These are phyloP conservation scores for Handroanthus guayacan DNA, from an alignment of 257 asterid genomes.

Conservation along the genomic window DNA sequence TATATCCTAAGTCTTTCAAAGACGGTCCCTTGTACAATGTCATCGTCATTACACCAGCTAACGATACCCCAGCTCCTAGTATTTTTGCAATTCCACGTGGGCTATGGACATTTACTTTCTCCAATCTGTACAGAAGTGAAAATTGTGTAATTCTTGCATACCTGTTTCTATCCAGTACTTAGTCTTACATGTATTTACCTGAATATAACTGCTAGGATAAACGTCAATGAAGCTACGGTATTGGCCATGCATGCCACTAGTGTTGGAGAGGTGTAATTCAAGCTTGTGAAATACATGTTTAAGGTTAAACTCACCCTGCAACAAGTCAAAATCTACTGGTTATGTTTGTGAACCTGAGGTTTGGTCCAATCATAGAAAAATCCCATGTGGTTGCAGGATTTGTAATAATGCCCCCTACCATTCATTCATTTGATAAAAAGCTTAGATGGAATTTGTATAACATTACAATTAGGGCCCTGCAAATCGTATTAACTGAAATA, in stretches of 20 bases:
- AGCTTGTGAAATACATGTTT: slow-evolving; percentile 74
- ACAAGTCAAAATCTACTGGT: slow-evolving; percentile 8
- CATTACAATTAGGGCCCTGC: too few relatives aligned
- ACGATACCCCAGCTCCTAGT: slow-evolving; percentile 63
- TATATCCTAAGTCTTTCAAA: slow-evolving; percentile 48
- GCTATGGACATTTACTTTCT: slow-evolving; percentile 55
- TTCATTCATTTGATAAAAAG: too few relatives aligned
- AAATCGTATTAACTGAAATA: too few relatives aligned
- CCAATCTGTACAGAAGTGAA: slow-evolving; percentile 53
- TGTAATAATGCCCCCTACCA: too few relatives aligned
- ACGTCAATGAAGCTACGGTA: slow-evolving; percentile 72
- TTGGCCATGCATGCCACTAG: slow-evolving; percentile 71
- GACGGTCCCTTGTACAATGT: slow-evolving; percentile 72
- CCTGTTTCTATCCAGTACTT: background rate
- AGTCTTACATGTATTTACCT: slow-evolving; percentile 45
- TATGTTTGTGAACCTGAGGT: background rate
- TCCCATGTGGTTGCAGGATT: too few relatives aligned
- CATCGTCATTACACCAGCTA: slow-evolving; percentile 74
- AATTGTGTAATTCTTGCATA: background rate
- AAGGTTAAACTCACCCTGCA: slow-evolving; percentile 73
- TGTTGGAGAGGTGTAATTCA: slow-evolving; percentile 70
- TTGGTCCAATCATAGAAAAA: too few relatives aligned
- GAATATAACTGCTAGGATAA: slow-evolving; percentile 69
- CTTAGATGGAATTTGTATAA: too few relatives aligned
- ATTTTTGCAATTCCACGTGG: slow-evolving; percentile 68